Conservation (phyloP, 2,329 filamentous ascomycete species). For the Aureobasidium zeae region DNA sequence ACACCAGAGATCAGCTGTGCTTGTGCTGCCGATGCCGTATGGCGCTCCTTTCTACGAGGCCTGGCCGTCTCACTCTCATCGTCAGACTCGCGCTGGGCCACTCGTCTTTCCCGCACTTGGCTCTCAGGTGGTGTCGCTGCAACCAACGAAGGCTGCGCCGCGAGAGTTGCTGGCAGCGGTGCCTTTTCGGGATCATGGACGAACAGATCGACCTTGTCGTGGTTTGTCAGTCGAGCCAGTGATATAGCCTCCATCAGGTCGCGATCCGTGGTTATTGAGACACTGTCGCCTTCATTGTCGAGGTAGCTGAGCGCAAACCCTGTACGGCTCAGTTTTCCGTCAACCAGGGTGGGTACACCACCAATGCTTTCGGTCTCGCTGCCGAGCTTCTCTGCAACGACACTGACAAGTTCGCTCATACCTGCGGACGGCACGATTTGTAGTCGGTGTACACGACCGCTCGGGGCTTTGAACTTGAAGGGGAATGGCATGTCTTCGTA, state of each 20-base stretch:
- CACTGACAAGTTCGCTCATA: constrained; percentile 65
- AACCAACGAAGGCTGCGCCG: constrained; percentile 48
- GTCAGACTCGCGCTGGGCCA: constrained; percentile 40
- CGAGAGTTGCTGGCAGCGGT: constrained; percentile 57
- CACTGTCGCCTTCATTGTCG: constrained; percentile 92
- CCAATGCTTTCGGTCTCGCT: constrained; percentile 74
- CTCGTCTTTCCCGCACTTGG: constrained; percentile 37
- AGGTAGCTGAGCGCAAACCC: constrained; percentile 93
- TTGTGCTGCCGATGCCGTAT: constrained; percentile 35
- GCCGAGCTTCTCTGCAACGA: constrained; percentile 77
- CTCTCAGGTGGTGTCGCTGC: constrained; percentile 46
- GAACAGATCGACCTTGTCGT: constrained; percentile 94
- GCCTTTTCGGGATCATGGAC: constrained; percentile 88
- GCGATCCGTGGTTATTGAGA: constrained; percentile 92
- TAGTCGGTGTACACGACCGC: constrained; percentile 83
- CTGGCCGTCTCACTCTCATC: constrained; percentile 38
- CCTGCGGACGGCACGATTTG: constrained; percentile 76
- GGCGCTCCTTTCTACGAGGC: constrained; percentile 35
- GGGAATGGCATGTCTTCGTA: constrained; percentile 70
- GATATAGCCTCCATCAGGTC: constrained; percentile 85
- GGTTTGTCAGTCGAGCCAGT: constrained; percentile 64
- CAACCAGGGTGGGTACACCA: constrained; percentile 65
- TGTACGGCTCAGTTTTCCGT: constrained; percentile 64
- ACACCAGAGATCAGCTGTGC: constrained; percentile 80
- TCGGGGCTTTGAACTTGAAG: constrained; percentile 98